Evolutionary conservation across 495 filamentous ascomycete genomes (phyloP).

Genomic region (Xylaria intraflava): DNA sequence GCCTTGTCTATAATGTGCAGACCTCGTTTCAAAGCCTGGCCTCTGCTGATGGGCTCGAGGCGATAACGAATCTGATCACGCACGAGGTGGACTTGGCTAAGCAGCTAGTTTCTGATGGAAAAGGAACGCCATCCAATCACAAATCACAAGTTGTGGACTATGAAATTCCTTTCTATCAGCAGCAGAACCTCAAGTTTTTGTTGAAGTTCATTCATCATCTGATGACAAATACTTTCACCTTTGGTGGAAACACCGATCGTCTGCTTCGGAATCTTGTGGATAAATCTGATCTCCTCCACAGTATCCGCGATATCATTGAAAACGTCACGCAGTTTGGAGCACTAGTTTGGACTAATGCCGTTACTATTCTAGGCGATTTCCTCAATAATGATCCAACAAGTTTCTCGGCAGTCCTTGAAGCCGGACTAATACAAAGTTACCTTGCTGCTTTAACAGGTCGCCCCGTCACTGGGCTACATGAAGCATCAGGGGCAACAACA

Average conservation of each 20-base stretch:
- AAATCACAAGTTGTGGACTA: conserved; percentile 84
- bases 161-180: conserved; percentile 82
- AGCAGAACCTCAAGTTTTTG: conserved; percentile 85
- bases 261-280: conserved; percentile 90
- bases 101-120: conserved; percentile 53
- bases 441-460: conserved; percentile 70
- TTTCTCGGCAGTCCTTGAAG: conserved; percentile 89
- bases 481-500: conserved; percentile 25
- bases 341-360: conserved; percentile 86
- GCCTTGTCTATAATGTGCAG: conserved; percentile 70
- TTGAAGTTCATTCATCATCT: conserved; percentile 95
- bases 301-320: conserved; percentile 72
- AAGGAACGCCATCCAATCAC: conserved; percentile 69
- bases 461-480: conserved; percentile 35
- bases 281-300: conserved; percentile 72
- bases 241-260: conserved; percentile 77
- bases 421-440: conserved; percentile 78
- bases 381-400: conserved; percentile 99
- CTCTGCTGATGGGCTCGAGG: conserved; percentile 73
- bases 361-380: conserved; percentile 87
- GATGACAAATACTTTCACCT: conserved; percentile 65
- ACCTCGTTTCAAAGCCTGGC: conserved; percentile 76
- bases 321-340: conserved; percentile 76
- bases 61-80: conserved; percentile 75
- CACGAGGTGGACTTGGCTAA: conserved; percentile 69